phyloP scores from a whole-genome alignment of 176 grass and related monocot genomes.

The Typha latifolia region DNA sequence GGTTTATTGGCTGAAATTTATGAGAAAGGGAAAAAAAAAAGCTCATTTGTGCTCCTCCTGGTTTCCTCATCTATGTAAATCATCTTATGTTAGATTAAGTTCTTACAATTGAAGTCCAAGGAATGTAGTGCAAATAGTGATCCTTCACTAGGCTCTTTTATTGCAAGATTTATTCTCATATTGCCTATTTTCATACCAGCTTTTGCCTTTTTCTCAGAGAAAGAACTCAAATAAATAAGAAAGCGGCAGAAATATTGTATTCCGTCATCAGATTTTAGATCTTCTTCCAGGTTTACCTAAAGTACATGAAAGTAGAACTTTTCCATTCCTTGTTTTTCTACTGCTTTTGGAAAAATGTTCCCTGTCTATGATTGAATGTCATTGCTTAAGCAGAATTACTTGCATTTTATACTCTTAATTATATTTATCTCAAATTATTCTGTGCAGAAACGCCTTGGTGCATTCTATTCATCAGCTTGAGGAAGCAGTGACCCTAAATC shows the following conservation, averaged over 20 bases:
- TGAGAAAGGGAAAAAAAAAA: too few species aligned
- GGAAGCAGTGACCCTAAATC: neutral
- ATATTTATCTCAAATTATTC: neutral
- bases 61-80: neutral
- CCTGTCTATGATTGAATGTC: neutral
- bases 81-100: neutral
- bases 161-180: neutral
- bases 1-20: too few species aligned
- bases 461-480: neutral
- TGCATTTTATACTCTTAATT: neutral
- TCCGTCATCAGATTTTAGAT: neutral
- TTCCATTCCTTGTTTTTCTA: too few species aligned
- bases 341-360: too few species aligned
- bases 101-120: neutral
- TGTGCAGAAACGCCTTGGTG: neutral
- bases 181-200: neutral
- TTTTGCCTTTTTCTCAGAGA: neutral
- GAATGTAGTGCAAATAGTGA: neutral
- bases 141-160: neutral
- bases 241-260: neutral
- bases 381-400: neutral
- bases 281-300: neutral
- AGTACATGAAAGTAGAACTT: too few species aligned
- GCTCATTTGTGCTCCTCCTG: neutral
- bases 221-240: neutral